Evolutionary conservation across 2,329 filamentous ascomycete species (phyloP).

Genomic region (Ophiognomonia clavigignenti-juglandacearum): DNA sequence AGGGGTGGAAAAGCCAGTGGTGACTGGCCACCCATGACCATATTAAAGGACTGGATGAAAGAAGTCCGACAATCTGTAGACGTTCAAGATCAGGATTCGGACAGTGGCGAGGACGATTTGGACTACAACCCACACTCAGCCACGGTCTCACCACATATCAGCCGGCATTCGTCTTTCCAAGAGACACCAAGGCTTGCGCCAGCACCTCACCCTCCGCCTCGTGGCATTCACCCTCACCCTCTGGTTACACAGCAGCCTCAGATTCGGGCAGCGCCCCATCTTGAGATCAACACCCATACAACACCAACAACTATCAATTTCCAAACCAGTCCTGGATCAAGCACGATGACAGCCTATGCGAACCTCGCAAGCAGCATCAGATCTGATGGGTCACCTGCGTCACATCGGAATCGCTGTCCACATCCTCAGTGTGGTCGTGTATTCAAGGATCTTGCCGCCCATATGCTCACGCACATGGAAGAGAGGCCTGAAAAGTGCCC

Average conservation of each 20-base stretch:
- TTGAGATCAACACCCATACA: constrained; percentile 9
- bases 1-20: constrained; percentile 52
- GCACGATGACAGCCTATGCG: constrained; percentile 1
- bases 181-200: constrained; percentile 25
- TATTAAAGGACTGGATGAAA: constrained; percentile 57
- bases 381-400: constrained; percentile 25
- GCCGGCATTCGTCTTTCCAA: constrained; percentile 21
- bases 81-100: constrained; percentile 41
- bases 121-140: constrained; percentile 28
- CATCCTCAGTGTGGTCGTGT: constrained; percentile 54
- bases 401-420: constrained; percentile 46
- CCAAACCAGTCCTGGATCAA: constrained; percentile 15
- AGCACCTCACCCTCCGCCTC: constrained; percentile 18
- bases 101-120: constrained; percentile 47
- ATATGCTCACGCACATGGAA: constrained; percentile 93
- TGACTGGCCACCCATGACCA: constrained; percentile 54
- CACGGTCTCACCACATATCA: constrained; percentile 20
- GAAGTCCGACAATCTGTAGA: constrained; percentile 49
- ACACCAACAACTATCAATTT: constrained; percentile 9
- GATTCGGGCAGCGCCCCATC: constrained; percentile 5
- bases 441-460: constrained; percentile 68
- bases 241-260: constrained; percentile 12
- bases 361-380: constrained; percentile 21
- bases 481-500: constrained; percentile 96
- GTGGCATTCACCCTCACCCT: constrained; percentile 8